Percentiles rank a stretch among this genome's conserved stretches.
These are phyloP conservation scores for Melastoma candidum DNA, from an alignment of 441 rosid genomes.

Conservation along the genomic window DNA sequence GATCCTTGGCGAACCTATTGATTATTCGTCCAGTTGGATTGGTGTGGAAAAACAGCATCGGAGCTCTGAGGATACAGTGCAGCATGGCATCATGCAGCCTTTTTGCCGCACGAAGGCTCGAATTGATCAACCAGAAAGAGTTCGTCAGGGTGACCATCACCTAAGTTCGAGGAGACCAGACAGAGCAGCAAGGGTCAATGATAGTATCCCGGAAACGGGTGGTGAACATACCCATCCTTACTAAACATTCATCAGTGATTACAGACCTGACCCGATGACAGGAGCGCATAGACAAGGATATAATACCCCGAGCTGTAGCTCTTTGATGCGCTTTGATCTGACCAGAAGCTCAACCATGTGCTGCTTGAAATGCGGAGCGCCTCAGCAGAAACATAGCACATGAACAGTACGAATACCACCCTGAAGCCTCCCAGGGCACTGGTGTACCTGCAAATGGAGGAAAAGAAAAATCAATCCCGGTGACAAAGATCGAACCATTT, in stretches of 20 bases:
- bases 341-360: slow-evolving; percentile 98
- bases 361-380: slow-evolving; percentile 82
- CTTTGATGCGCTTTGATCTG: slow-evolving; percentile 57
- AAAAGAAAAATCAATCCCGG: not conserved
- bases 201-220: not conserved
- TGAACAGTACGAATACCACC: slow-evolving; percentile 80
- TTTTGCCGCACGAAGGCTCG: slow-evolving; percentile 83
- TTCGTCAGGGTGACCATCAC: slow-evolving; percentile 73
- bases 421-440: slow-evolving; percentile 94
- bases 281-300: slow-evolving; percentile 61
- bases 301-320: slow-evolving; percentile 62
- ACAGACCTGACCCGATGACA: slow-evolving; percentile 85
- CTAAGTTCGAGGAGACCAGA: slow-evolving; percentile 30
- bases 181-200: not conserved
- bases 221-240: not conserved
- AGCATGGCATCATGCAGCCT: slow-evolving; percentile 95
- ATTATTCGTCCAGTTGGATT: slow-evolving; percentile 90
- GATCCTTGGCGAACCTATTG: slow-evolving; percentile 96
- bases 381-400: slow-evolving; percentile 74
- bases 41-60: slow-evolving; percentile 97
- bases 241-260: not conserved
- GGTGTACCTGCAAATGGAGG: slow-evolving; percentile 59
- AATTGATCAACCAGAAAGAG: slow-evolving; percentile 86
- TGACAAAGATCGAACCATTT: not conserved
- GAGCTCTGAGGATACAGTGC: slow-evolving; percentile 79